phyloP scores from a whole-genome alignment of 2,329 filamentous ascomycete species.

The Trichophyton benhamiae region DNA sequence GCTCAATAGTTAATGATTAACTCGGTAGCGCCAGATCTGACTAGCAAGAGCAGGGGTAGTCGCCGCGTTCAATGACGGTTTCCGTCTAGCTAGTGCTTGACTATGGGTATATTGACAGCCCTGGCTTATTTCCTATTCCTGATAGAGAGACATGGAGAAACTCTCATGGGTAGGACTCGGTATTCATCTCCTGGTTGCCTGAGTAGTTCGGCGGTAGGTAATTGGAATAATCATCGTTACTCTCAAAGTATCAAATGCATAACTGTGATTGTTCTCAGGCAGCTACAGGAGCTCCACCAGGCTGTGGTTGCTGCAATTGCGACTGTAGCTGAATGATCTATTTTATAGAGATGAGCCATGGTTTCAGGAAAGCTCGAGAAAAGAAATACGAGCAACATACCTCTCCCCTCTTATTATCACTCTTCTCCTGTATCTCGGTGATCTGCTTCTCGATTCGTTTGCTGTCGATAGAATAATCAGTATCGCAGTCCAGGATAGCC shows the following conservation, averaged over 20 bases:
- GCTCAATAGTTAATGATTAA: not conserved
- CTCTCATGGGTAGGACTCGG: not conserved
- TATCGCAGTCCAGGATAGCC: not conserved
- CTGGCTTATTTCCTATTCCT: not conserved
- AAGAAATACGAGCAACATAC: slow-evolving; percentile 28
- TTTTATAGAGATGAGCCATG: not conserved
- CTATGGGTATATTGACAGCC: not conserved
- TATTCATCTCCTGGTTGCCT: not conserved
- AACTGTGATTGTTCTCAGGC: not conserved
- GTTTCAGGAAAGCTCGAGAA: not conserved
- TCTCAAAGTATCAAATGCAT: not conserved
- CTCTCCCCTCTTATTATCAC: slow-evolving; percentile 53
- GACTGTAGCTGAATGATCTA: slow-evolving; percentile 32
- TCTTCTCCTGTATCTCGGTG: slow-evolving; percentile 49
- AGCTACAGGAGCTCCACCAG: slow-evolving; percentile 1
- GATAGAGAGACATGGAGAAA: not conserved
- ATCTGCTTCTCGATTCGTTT: slow-evolving; percentile 57
- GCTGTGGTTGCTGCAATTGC: slow-evolving; percentile 15
- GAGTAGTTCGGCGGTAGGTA: not conserved
- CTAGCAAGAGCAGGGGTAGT: not conserved
- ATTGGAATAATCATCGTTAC: not conserved
- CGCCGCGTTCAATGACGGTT: not conserved
- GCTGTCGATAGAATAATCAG: slow-evolving; percentile 28
- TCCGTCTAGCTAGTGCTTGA: not conserved
- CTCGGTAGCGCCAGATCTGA: not conserved